These are phyloP conservation scores for Malus asiatica DNA, from an alignment of 306 rosid genomes.

Conservation along the genomic window DNA sequence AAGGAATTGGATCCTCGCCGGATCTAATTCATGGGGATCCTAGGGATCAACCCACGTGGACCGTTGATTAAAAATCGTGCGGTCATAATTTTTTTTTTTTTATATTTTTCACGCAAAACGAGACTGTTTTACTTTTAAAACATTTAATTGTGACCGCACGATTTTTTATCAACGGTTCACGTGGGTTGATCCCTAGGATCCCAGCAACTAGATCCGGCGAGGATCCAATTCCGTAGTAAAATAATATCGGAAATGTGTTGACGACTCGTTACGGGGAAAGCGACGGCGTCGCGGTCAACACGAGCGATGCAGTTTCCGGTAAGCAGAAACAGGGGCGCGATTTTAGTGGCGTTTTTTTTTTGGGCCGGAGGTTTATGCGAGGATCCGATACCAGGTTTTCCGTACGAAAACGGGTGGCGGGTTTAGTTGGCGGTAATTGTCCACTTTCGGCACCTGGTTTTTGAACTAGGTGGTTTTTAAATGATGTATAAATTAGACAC, in stretches of 20 bases:
- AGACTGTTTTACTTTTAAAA: too few species aligned
- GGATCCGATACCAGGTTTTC: neutral
- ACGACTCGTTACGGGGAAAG: neutral
- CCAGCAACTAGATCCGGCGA: too few species aligned
- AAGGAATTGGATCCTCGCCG: too few species aligned
- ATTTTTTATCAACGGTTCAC: too few species aligned
- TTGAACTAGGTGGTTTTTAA: neutral
- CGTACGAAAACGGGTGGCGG: neutral
- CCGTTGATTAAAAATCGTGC: too few species aligned
- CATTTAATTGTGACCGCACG: too few species aligned
- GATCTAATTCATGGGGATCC: too few species aligned
- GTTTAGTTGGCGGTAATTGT: neutral
- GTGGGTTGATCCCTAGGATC: too few species aligned
- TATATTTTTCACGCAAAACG: too few species aligned
- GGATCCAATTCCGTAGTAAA: too few species aligned
- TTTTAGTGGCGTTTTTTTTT: neutral
- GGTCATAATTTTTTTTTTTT: too few species aligned
- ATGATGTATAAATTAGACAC: neutral
- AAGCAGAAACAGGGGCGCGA: slow-evolving; percentile 1
- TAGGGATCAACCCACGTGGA: too few species aligned
- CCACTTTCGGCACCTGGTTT: neutral
- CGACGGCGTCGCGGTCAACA: neutral
- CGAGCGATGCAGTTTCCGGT: neutral
- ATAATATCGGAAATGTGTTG: neutral
- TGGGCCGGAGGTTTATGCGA: neutral